Evolutionary conservation across 306 rosid species (phyloP).

Genomic region (Trifolium fragiferum): DNA sequence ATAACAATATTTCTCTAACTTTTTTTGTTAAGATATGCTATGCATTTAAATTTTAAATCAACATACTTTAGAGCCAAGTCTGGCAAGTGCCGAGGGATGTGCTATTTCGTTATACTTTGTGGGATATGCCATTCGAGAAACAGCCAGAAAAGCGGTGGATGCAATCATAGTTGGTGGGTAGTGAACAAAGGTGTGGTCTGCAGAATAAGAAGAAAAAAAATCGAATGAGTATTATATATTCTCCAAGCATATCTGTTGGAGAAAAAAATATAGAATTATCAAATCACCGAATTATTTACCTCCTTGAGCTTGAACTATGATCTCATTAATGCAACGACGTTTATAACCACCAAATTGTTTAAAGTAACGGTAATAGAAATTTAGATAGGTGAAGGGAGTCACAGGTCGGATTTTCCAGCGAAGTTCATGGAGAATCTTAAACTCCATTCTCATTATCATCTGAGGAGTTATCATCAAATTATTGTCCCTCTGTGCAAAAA

Average conservation of each 20-base stretch:
- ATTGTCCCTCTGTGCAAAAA: neutral
- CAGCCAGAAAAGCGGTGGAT: conserved; percentile 31
- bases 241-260: neutral
- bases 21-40: neutral
- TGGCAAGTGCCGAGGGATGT: neutral
- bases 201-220: neutral
- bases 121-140: conserved; percentile 7
- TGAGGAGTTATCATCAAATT: neutral
- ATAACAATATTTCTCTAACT: neutral
- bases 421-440: conserved; percentile 15
- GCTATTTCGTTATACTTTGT: neutral
- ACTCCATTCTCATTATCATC: neutral
- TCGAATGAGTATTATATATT: neutral
- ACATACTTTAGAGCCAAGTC: neutral
- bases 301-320: conserved; percentile 40
- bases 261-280: neutral
- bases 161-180: conserved; percentile 33
- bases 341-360: conserved; percentile 21
- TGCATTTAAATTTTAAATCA: neutral
- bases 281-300: conserved; percentile 17
- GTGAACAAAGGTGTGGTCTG: neutral
- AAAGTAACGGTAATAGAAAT: conserved; percentile 22
- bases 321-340: conserved; percentile 37
- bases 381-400: conserved; percentile 35
- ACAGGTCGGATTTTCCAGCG: conserved; percentile 28